Conservation (phyloP, 306 rosid genomes). For the Vigna trinervia region DNA sequence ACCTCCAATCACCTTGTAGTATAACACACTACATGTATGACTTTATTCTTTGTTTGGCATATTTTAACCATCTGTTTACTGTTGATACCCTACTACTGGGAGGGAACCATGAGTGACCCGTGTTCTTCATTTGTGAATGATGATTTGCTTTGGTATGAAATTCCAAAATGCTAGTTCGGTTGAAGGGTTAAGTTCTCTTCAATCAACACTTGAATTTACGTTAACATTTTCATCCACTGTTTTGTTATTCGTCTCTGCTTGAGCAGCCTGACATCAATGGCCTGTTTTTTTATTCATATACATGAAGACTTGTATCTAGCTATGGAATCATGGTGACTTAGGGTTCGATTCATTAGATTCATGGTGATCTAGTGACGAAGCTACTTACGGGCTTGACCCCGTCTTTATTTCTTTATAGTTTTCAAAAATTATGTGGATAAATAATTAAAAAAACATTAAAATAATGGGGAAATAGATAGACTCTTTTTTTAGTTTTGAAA, state of each 20-base stretch:
- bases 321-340: too few relatives aligned
- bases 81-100: constrained; percentile 37
- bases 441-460: too few relatives aligned
- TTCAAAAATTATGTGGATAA: too few relatives aligned
- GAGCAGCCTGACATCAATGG: constrained; percentile 23
- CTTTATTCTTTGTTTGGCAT: constrained; percentile 48
- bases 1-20: constrained; percentile 45
- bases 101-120: constrained; percentile 44
- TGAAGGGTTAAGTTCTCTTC: constrained; percentile 40
- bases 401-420: too few relatives aligned
- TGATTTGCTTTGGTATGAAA: constrained; percentile 38
- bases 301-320: too few relatives aligned
- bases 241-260: background rate
- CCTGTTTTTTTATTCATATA: background rate
- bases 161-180: constrained; percentile 40
- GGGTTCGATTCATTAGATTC: too few relatives aligned
- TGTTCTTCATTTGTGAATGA: constrained; percentile 47
- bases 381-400: too few relatives aligned
- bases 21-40: constrained; percentile 55
- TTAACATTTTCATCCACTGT: constrained; percentile 32
- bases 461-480: too few relatives aligned
- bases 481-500: too few relatives aligned
- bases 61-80: constrained; percentile 39
- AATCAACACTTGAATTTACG: constrained; percentile 39
- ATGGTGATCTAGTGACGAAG: too few relatives aligned